A percentile compares a stretch with the other conserved stretches of the same genome.
phyloP scores from a whole-genome alignment of 2,329 filamentous ascomycete species.

The Pseudogymnoascus sp. region DNA sequence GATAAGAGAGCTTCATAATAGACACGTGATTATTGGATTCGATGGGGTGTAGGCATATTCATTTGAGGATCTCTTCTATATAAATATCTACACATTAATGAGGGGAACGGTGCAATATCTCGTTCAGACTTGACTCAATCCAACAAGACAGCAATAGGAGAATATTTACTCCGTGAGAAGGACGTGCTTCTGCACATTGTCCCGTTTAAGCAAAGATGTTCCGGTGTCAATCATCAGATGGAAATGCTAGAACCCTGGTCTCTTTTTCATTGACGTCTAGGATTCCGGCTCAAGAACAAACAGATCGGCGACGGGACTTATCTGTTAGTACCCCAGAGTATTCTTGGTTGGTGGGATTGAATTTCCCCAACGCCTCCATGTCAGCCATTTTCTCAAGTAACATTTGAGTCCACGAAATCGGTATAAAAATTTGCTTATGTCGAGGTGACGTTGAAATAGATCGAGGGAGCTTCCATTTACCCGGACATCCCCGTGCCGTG shows the following conservation, averaged over 20 bases:
- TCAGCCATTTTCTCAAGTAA: neutral
- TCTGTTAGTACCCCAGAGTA: neutral
- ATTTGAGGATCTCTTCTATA: slow-evolving; percentile 3
- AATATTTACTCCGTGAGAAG: slow-evolving; percentile 6
- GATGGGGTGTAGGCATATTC: neutral
- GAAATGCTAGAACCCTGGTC: neutral
- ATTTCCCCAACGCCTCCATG: slow-evolving; percentile 1
- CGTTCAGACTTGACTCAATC: neutral
- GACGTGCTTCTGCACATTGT: neutral
- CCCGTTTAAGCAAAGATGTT: neutral
- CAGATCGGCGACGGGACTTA: neutral
- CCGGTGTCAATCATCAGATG: neutral
- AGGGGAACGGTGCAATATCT: neutral
- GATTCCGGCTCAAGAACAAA: neutral
- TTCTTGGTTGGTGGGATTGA: neutral
- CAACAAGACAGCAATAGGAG: neutral
- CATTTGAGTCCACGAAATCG: neutral
- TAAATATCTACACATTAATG: neutral
- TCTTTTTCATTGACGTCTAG: neutral
- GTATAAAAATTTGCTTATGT: neutral
- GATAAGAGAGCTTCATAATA: neutral
- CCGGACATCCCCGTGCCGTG: neutral
- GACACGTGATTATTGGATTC: neutral
- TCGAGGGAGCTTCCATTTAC: neutral
- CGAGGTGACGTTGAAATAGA: neutral